Base-by-base conservation (phyloP, 306 rosid genomes). In the Carpinus fangiana region DNA sequence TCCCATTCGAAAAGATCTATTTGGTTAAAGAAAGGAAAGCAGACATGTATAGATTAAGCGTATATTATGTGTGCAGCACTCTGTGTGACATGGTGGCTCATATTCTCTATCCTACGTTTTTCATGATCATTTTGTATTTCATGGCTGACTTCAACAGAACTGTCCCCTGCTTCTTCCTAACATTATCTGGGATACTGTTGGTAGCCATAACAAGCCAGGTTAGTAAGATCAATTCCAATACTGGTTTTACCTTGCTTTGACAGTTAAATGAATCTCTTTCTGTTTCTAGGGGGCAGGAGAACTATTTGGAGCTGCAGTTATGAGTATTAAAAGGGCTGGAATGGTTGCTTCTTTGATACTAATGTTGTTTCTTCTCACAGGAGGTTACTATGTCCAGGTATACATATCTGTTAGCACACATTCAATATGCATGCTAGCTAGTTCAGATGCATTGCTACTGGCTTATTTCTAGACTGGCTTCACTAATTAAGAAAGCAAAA, bases 301-400 rank as follows among this genome's bases (percentile, higher is more conserved):
- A 77, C 72, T 92, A 7, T 91, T 95, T 85, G 98, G 98, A 85
- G 98, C 98, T 45, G 86, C 97, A 20, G 84, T 91, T 75, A 79
- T 95, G 90, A 92, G 97, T 79, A 86, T 90, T 38, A 86, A 83
- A 88, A 90, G 96, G 75, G 90, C 96, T 61, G 98, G 98, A 3
- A 85, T 87, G 83, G 88, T 86, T 78, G 98, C 98, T 61, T 86
- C 98, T 74, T 77, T 95, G 88, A 75, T 92, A 71, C 89, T 95
- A 12, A 92, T 95, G 98, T 45, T 95, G 20, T 95, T 95, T 80
- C 98, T 95, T 45, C 93, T 95, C 55, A 92, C 97, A 4, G 98
- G 98, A 75, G 98, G 98, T 54, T 95, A 95, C 69, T 95, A 92
- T 80, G 98, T 95, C 2, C 98, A 92, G 98, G 98, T 92, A 81